Base-by-base conservation (phyloP, 2,329 filamentous ascomycete genomes). In the Samsoniella hepiali region DNA sequence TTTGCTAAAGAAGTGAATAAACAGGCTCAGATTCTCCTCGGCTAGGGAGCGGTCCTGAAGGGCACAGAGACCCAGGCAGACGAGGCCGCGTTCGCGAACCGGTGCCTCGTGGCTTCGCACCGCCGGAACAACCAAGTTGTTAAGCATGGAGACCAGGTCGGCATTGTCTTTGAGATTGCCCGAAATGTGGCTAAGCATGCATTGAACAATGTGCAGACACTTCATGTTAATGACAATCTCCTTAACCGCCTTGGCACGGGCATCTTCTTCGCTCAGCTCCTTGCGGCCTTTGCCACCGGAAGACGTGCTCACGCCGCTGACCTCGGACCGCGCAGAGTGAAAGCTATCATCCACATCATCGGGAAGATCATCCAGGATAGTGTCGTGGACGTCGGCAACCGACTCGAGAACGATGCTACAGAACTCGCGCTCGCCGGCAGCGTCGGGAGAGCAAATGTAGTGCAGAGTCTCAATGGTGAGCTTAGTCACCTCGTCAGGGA, bases 181-280 rank as follows among this genome's bases (percentile, higher is more conserved):
- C 60, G 91, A 84, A 10, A 99, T 91, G 72, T 98, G 97, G 72
- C 96, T 88, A 58, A 99, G 84, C 91, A 98, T 97, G 81, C 93
- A 98, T 75, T 97, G 92, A 32, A 96, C 93, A 68, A 99, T 97
- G 73, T 97, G 91, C 66, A 99, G 83, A 75, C 95, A 98, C 78
- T 98, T 98, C 86, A 97, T 93, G 80, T 98, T 98, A 74, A 98
- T 90, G 80, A 97, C 88, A 72, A 97, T 95, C 77, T 97, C 93
- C 68, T 87, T 88, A 68, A 97, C 87, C 1, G 91, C 91, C 78
- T 93, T 96, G 54, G 84, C 83, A 68, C 86, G 82, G 10, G 86
- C 85, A 66, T 88, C 86, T 68, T 91, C 89, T 63, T 89, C 87
- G 58, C 79, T 84, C 63, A 84, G 69, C 62, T 81, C 80, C 55